phyloP scores from a whole-genome alignment of 495 filamentous ascomycete genomes.

The Cryomyces antarcticus region DNA sequence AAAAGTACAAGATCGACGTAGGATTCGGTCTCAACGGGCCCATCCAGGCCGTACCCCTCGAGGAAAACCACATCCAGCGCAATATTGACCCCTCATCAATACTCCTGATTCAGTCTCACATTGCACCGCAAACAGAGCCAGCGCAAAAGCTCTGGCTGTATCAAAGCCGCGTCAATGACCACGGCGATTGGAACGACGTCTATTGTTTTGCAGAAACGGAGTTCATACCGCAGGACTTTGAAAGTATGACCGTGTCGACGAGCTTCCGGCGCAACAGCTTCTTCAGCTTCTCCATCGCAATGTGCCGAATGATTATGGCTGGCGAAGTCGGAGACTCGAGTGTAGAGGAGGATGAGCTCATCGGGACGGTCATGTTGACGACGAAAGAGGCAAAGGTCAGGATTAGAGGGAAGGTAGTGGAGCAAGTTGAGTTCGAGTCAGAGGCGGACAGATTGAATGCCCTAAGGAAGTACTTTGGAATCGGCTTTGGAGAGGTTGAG shows the following conservation, averaged over 20 bases:
- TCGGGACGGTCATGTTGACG: constrained; percentile 39
- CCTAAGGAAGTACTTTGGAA: constrained; percentile 13
- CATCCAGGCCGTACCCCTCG: constrained; percentile 31
- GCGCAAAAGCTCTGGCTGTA: constrained; percentile 39
- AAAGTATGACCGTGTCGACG: constrained; percentile 40
- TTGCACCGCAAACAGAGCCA: constrained; percentile 24
- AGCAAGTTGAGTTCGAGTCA: constrained; percentile 8
- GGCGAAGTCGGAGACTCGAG: too few relatives aligned
- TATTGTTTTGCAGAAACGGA: constrained; percentile 43
- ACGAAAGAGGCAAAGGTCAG: constrained; percentile 38
- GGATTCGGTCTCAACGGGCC: constrained; percentile 48
- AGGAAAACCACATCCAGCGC: constrained; percentile 16
- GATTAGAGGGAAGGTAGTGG: constrained; percentile 25
- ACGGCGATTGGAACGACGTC: constrained; percentile 30
- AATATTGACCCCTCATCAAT: constrained; percentile 31
- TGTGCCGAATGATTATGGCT: constrained; percentile 34
- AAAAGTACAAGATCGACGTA: constrained; percentile 44
- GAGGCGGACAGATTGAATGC: constrained; percentile 15
- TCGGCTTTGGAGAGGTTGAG: constrained; percentile 13
- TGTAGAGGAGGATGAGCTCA: constrained; percentile 22
- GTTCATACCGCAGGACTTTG: constrained; percentile 41
- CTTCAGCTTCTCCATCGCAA: constrained; percentile 28
- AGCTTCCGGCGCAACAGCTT: constrained; percentile 25
- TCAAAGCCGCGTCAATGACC: constrained; percentile 29
- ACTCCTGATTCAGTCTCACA: constrained; percentile 25